These are phyloP conservation scores for Debaryomyces hansenii DNA, from an alignment of 805 yeast genomes.

Conservation along the genomic window DNA sequence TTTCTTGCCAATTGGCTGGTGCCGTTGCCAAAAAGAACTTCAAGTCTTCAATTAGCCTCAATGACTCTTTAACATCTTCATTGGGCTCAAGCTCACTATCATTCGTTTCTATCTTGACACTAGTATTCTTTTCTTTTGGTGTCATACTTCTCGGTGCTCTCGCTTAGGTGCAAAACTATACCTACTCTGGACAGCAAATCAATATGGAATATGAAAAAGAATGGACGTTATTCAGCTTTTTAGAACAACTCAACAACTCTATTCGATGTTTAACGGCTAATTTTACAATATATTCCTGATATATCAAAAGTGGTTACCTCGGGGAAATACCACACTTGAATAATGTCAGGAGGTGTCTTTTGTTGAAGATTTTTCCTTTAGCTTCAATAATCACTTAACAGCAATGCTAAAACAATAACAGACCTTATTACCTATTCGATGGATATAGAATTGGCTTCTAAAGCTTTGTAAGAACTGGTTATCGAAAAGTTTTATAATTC, in stretches of 20 bases:
- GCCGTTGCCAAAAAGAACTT: conserved; percentile 90
- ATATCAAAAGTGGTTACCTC: neutral
- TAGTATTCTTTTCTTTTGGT: neutral
- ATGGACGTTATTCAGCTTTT: no score
- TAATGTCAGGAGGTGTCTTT: neutral
- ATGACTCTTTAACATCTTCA: conserved; percentile 40
- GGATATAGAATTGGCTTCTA: neutral
- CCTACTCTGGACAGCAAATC: no score
- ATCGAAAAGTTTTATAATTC: neutral
- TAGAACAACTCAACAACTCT: no score
- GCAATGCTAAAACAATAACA: neutral
- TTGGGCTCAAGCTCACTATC: conserved; percentile 1
- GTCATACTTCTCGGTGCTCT: neutral
- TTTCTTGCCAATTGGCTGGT: conserved; percentile 90
- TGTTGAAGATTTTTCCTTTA: neutral
- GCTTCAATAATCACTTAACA: neutral
- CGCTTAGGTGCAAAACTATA: no score
- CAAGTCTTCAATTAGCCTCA: conserved; percentile 69
- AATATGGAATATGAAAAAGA: no score
- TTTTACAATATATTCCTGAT: no score
- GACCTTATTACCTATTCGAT: neutral
- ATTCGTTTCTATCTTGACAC: neutral
- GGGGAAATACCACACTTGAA: neutral
- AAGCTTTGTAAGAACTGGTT: neutral
- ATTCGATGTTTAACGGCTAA: no score